These are phyloP conservation scores for Kwoniella sp. DNA, from an alignment of 768 basidiomycete species.

Conservation along the genomic window DNA sequence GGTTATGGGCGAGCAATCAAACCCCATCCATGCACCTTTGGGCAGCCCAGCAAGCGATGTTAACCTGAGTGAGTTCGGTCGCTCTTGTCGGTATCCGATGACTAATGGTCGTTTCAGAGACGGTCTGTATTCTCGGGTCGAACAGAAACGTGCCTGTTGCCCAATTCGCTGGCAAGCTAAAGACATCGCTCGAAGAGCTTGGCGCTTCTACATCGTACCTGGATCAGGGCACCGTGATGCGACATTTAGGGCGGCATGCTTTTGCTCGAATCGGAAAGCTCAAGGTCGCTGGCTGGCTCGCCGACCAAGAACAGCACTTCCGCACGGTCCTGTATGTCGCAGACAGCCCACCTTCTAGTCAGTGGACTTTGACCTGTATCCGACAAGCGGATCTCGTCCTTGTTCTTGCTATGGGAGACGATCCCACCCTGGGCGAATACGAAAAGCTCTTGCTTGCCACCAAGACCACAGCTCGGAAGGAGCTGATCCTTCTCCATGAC, in stretches of 20 bases:
- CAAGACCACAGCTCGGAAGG: constrained; percentile 98
- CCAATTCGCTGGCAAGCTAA: constrained; percentile 82
- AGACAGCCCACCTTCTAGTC: constrained; percentile 87
- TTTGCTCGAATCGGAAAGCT: constrained; percentile 93
- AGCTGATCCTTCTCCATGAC: constrained; percentile 87
- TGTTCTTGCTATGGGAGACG: constrained; percentile 70
- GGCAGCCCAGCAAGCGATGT: constrained; percentile 16
- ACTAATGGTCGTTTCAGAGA: constrained; percentile 46
- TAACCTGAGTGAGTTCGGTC: constrained; percentile 33
- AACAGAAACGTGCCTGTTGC: constrained; percentile 83
- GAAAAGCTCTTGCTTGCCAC: constrained; percentile 82
- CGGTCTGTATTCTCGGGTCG: constrained; percentile 84
- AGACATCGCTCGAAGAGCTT: constrained; percentile 79
- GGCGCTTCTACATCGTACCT: constrained; percentile 90
- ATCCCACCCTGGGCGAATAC: constrained; percentile 79
- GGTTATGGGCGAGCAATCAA: constrained; percentile 57
- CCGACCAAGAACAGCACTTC: constrained; percentile 76
- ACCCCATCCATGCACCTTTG: constrained; percentile 3
- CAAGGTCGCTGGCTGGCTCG: constrained; percentile 89
- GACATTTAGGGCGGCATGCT: constrained; percentile 87
- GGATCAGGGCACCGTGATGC: constrained; percentile 87
- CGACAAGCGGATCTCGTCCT: constrained; percentile 52
- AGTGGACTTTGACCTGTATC: constrained; percentile 98
- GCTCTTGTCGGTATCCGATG: neutral
- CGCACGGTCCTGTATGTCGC: constrained; percentile 92